phyloP scores from a whole-genome alignment of 2,329 filamentous ascomycete species.

The Fusarium fracticaudum region DNA sequence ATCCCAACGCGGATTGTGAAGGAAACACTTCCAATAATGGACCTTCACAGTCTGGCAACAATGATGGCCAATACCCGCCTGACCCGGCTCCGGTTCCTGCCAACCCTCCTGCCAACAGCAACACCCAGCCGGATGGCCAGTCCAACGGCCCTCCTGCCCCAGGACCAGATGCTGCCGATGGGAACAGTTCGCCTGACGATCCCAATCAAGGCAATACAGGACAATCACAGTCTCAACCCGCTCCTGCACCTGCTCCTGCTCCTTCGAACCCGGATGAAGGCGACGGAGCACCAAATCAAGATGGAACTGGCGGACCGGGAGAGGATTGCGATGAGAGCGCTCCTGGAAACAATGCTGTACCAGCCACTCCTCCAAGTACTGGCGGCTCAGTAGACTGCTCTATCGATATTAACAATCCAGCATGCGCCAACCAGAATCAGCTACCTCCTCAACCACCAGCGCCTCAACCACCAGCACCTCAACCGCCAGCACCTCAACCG shows the following conservation, averaged over 20 bases:
- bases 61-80: neutral
- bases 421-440: neutral
- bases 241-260: neutral
- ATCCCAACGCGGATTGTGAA: neutral
- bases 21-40: neutral
- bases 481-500: neutral
- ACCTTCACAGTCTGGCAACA: neutral
- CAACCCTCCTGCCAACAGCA: neutral
- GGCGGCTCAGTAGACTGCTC: neutral
- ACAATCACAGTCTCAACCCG: constrained; percentile 2
- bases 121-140: neutral
- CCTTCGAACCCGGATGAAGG: neutral
- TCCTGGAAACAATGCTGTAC: neutral
- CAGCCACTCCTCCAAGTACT: neutral
- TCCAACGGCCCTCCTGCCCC: neutral
- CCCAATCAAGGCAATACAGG: neutral
- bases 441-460: neutral
- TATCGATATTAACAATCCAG: neutral
- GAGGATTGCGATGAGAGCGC: constrained; percentile 10
- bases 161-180: neutral
- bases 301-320: neutral
- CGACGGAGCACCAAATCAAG: neutral
- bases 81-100: neutral
- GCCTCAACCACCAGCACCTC: neutral
- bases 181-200: neutral